A percentile compares a stretch with the other conserved stretches of the same genome.
phyloP scores from a whole-genome alignment of 257 asterid species.

The Plectranthus barbatus region DNA sequence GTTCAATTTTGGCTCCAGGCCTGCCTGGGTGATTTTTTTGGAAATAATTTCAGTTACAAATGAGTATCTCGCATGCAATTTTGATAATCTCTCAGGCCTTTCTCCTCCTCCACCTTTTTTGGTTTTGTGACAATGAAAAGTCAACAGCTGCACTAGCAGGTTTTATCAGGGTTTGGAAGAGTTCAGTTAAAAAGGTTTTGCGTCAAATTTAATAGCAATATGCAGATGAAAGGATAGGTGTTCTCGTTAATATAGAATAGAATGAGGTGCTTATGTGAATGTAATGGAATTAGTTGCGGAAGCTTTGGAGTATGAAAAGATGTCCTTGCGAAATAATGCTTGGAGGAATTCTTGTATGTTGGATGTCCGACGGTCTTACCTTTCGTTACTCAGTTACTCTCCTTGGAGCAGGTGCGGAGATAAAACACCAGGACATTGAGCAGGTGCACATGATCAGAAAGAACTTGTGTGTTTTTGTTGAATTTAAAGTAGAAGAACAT shows the following conservation, averaged over 20 bases:
- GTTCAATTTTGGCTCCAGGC: conserved; percentile 58
- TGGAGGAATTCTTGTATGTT: conserved; percentile 57
- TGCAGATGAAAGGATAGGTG: conserved; percentile 56
- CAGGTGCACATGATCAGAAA: conserved; percentile 43
- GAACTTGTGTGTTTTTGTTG: conserved; percentile 49
- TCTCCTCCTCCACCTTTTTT: conserved; percentile 50
- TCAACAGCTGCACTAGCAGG: conserved; percentile 46
- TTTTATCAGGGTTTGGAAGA: conserved; percentile 55
- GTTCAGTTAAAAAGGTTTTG: conserved; percentile 64
- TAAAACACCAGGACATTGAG: conserved; percentile 80
- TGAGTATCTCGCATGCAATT: conserved; percentile 62
- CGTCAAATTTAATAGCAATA: conserved; percentile 47
- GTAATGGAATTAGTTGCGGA: conserved; percentile 35
- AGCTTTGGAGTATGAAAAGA: conserved; percentile 50
- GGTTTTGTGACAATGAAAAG: conserved; percentile 52
- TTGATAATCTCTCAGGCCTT: conserved; percentile 35
- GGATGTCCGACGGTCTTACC: conserved; percentile 50
- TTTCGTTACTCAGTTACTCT: conserved; percentile 63
- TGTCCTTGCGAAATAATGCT: conserved; percentile 54
- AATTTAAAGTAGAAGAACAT: no score
- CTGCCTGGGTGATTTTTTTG: conserved; percentile 75
- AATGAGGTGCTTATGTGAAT: conserved; percentile 44
- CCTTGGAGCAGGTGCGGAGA: conserved; percentile 90
- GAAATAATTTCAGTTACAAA: conserved; percentile 60
- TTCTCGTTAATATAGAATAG: conserved; percentile 57